Evolutionary conservation across 2,329 filamentous ascomycete genomes (phyloP).

Genomic region (Sphaerulina musiva): DNA sequence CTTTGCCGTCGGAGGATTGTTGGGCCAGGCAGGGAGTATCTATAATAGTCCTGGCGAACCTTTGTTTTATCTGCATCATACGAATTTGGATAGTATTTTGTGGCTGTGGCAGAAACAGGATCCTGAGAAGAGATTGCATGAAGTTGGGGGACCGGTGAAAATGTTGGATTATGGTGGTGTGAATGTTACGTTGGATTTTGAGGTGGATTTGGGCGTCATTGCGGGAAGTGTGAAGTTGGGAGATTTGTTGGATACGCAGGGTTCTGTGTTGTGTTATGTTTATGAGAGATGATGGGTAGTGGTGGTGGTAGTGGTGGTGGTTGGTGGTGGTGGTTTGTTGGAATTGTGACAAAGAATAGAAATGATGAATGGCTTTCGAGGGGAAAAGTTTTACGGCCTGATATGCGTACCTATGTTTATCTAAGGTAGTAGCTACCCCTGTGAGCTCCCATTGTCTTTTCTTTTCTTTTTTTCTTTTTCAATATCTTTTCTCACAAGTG

Average conservation of each 20-base stretch:
- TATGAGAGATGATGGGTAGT: not conserved
- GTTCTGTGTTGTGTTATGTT: not conserved
- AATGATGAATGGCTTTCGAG: too few relatives aligned
- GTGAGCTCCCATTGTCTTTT: too few relatives aligned
- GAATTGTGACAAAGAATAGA: too few relatives aligned
- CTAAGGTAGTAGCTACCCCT: too few relatives aligned
- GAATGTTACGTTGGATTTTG: not conserved
- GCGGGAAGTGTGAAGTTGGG: not conserved
- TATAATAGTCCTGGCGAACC: not conserved
- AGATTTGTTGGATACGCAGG: not conserved
- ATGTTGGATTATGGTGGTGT: not conserved
- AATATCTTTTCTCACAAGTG: too few relatives aligned
- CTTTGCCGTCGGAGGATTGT: not conserved
- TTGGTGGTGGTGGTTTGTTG: too few relatives aligned
- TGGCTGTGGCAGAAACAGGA: not conserved
- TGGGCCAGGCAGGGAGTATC: not conserved
- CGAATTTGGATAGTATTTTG: not conserved
- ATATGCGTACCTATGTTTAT: too few relatives aligned
- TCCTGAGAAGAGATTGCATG: not conserved
- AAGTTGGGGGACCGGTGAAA: not conserved
- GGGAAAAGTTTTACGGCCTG: too few relatives aligned
- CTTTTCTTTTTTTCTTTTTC: too few relatives aligned
- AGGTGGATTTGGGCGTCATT: not conserved
- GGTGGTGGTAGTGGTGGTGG: too few relatives aligned
- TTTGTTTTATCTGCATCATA: not conserved